A percentile compares a stretch with the other conserved stretches of the same genome.
Conservation (phyloP, 2,329 filamentous ascomycete genomes). For the Cadophora sp. region DNA sequence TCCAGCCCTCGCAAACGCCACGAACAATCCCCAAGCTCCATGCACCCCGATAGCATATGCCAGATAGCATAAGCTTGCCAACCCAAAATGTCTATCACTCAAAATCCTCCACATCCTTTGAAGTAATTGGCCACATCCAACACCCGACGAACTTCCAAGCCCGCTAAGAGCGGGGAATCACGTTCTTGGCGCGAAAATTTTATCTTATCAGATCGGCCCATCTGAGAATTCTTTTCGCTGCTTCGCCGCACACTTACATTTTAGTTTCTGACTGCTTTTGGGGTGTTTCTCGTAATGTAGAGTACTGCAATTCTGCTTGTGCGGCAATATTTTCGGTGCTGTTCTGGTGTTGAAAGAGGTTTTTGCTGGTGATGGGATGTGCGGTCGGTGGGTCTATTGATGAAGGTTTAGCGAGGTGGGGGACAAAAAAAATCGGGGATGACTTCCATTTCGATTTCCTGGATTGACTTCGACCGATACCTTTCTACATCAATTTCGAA, state of each 20-base stretch:
- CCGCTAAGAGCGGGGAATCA: constrained; percentile 1
- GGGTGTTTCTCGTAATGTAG: background rate
- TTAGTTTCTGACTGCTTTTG: background rate
- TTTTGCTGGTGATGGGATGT: too few relatives aligned
- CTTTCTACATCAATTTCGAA: background rate
- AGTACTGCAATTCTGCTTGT: too few relatives aligned
- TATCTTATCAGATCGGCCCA: constrained; percentile 16
- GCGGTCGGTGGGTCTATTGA: too few relatives aligned
- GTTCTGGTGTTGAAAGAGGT: too few relatives aligned
- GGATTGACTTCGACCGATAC: background rate
- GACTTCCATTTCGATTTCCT: too few relatives aligned
- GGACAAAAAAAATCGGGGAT: background rate
- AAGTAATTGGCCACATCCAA: background rate
- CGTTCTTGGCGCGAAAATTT: background rate
- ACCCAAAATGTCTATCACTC: background rate
- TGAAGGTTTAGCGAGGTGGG: too few relatives aligned
- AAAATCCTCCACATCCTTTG: background rate
- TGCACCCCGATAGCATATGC: constrained; percentile 6
- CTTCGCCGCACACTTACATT: background rate
- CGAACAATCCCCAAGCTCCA: background rate
- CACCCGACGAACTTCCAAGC: background rate
- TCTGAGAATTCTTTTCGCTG: background rate
- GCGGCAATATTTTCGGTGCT: too few relatives aligned
- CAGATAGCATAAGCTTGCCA: background rate
- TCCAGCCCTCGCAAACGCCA: background rate